phyloP scores from a whole-genome alignment of 371 early-diverging fungal species.

The Umbelopsis sp. region DNA sequence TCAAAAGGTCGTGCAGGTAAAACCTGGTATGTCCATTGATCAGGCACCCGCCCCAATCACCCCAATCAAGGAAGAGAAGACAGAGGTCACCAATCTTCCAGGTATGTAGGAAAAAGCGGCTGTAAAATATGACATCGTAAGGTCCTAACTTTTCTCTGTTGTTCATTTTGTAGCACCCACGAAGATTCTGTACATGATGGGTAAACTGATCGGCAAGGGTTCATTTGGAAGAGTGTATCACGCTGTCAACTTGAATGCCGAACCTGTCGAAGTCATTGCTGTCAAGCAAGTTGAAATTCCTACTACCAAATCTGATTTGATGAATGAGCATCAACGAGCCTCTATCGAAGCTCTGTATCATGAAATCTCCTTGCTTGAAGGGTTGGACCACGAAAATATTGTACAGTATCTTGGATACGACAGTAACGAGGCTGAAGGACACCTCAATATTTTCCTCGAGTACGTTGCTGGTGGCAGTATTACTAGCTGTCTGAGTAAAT shows the following conservation, averaged over 20 bases:
- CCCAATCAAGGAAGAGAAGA: conserved; percentile 11
- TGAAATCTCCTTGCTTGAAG: conserved; percentile 87
- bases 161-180: conserved; percentile 27
- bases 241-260: conserved; percentile 74
- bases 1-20: conserved; percentile 44
- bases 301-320: conserved; percentile 26
- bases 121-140: conserved; percentile 11
- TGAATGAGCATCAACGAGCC: conserved; percentile 35
- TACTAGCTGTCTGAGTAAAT: conserved; percentile 66
- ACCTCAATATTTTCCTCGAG: conserved; percentile 89
- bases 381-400: conserved; percentile 81
- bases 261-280: conserved; percentile 88
- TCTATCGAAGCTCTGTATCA: conserved; percentile 68
- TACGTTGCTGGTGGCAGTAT: conserved; percentile 89
- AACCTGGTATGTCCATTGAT: conserved; percentile 32
- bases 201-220: conserved; percentile 92
- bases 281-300: conserved; percentile 91
- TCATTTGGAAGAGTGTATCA: conserved; percentile 94
- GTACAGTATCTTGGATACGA: conserved; percentile 81
- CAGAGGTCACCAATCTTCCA: neutral
- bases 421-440: conserved; percentile 61
- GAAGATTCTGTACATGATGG: conserved; percentile 76
- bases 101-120: neutral
- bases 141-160: conserved; percentile 27
- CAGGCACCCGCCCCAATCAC: conserved; percentile 23